Conservation (phyloP, 2,329 filamentous ascomycete species). For the Hypoxylon sp. region DNA sequence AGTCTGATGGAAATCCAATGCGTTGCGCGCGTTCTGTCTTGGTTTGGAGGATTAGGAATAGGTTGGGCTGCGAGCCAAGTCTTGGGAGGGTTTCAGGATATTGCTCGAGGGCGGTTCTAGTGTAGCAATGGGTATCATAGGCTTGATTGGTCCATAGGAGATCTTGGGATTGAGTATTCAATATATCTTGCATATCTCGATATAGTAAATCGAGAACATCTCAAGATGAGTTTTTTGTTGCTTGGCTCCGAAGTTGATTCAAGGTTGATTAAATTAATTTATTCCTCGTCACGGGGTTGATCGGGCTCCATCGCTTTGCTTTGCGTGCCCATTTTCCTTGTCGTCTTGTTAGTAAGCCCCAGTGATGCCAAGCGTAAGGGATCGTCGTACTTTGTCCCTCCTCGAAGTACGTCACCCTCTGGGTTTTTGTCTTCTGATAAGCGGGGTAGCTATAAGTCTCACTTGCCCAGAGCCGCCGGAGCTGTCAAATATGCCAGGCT, state of each 20-base stretch:
- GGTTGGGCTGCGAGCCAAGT: constrained; percentile 1
- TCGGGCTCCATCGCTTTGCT: not conserved
- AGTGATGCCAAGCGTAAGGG: not conserved
- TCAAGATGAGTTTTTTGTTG: not conserved
- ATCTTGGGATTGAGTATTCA: not conserved
- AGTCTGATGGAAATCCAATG: not conserved
- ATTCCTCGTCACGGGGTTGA: not conserved
- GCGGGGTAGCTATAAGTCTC: not conserved
- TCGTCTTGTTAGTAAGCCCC: not conserved
- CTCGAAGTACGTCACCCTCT: constrained; percentile 26
- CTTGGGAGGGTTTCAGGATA: constrained; percentile 1
- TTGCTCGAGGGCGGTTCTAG: constrained; percentile 4
- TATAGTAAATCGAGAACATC: constrained; percentile 4
- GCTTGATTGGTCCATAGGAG: constrained; percentile 17
- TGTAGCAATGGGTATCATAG: not conserved
- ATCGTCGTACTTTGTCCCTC: constrained; percentile 7
- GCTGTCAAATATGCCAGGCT: not conserved
- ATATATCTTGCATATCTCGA: constrained; percentile 27
- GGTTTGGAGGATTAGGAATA: constrained; percentile 2
- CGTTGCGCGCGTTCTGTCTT: not conserved
- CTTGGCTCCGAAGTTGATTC: constrained; percentile 8
- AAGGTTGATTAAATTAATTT: constrained; percentile 2
- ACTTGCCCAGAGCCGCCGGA: not conserved
- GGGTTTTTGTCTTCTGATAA: not conserved
- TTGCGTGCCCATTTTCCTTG: not conserved